Percentiles rank a stretch among this genome's conserved stretches.
Conservation (phyloP, 495 filamentous ascomycete species). For the Neurospora tetrasperma region DNA sequence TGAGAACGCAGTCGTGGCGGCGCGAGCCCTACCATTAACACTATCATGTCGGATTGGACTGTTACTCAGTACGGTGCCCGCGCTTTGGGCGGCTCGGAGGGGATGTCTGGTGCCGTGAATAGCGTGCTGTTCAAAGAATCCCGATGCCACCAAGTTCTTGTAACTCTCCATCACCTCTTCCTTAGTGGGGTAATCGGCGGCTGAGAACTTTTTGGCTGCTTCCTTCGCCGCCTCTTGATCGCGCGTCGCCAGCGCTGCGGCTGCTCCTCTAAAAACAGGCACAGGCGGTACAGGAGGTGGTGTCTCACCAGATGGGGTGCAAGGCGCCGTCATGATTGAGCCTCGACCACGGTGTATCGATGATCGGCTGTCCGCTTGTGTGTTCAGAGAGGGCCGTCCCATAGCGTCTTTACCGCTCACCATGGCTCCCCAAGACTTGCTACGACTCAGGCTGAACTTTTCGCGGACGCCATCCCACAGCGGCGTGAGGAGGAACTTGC, state of each 20-base stretch:
- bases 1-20: constrained; percentile 5
- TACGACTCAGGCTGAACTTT: constrained; percentile 16
- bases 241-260: background rate
- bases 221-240: background rate
- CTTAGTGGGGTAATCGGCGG: constrained; percentile 25
- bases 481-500: constrained; percentile 20
- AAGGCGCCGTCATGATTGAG: background rate
- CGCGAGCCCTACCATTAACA: background rate
- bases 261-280: background rate
- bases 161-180: constrained; percentile 39
- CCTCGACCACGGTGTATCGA: background rate
- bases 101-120: constrained; percentile 38
- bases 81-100: constrained; percentile 8
- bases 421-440: constrained; percentile 13
- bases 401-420: background rate
- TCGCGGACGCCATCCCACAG: constrained; percentile 26
- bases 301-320: background rate
- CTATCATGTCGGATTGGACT: constrained; percentile 1
- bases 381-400: background rate
- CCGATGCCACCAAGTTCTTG: constrained; percentile 31
- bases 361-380: background rate
- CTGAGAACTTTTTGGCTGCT: constrained; percentile 2
- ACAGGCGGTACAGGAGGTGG: background rate
- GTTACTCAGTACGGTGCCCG: constrained; percentile 8
- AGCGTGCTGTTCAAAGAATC: constrained; percentile 39